Base-by-base conservation (phyloP, 1,284 basidiomycete species). In the Rhodotorula sp. region DNA sequence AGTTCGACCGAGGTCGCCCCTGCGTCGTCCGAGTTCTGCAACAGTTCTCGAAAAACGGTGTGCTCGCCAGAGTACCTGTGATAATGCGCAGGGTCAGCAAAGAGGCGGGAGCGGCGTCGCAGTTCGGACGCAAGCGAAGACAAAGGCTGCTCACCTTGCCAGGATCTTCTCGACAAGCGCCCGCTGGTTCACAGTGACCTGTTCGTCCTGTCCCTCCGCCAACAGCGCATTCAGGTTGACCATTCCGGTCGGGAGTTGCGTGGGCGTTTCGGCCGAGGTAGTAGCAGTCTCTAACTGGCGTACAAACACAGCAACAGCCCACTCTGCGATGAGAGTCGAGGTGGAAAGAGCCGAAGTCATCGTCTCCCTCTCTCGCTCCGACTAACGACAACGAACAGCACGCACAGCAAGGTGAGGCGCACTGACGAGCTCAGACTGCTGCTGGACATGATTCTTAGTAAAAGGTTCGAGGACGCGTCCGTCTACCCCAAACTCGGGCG, bases 31-130 rank as follows among this genome's bases (percentile, higher is more conserved):
- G 94, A 94, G 78, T 98, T 98, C 83, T 98, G 85, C 85, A 97
- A 83, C 17, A 97, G 86, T 79, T 98, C 94, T 51, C 94, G 86
- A 77, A 94, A 95, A 56, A 87, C 86, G 8, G 92, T 94, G 76
- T 92, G 91, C 81, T 97, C 94, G 64, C 92, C 94, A 30, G 91
- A 92, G 80, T 98, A 99, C 55, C 95, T 27, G 94, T 92, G 30
- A 97, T 86, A 51, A 95, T 92, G 75, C 83, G 36, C 39, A 61
- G 4, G 20, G 47, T 49, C 47, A 49, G 29, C 53, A 47, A 8
- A 27, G 32, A 15, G 64, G 47, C 9, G 27, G 46, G 46, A 30
- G 34, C 6, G 46, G 46, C 46, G 34, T 34, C 2, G 49, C 13
- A 62, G 27, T 24, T 20, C 9, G 17, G 52, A 32, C 17, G 5